A percentile compares a stretch with the other conserved stretches of the same genome.
These are phyloP conservation scores for Fremontodendron californicum DNA, from an alignment of 345 rosid genomes.

Conservation along the genomic window DNA sequence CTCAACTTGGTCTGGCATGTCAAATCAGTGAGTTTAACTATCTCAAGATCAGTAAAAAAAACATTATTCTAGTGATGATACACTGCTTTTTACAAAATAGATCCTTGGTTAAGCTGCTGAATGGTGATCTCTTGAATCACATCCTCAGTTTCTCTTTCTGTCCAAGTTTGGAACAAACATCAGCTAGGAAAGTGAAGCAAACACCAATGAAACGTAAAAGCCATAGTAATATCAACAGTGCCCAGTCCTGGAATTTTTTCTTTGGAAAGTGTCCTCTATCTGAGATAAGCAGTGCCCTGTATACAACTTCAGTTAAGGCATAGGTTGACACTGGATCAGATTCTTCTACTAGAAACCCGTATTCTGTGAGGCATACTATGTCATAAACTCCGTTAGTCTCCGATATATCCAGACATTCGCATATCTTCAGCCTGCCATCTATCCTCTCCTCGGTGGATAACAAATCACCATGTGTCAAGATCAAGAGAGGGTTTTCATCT, in stretches of 20 bases:
- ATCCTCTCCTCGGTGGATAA: conserved; percentile 43
- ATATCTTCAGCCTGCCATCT: conserved; percentile 45
- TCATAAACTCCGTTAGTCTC: conserved; percentile 46
- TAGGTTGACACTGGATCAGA: conserved; percentile 49
- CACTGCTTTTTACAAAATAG: not conserved
- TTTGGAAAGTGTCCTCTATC: conserved; percentile 45
- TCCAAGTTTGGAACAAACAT: conserved; percentile 42
- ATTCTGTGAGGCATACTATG: conserved; percentile 51
- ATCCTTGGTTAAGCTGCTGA: not conserved
- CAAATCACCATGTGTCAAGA: conserved; percentile 58
- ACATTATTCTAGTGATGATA: not conserved
- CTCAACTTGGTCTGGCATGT: not conserved
- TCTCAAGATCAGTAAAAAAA: not conserved
- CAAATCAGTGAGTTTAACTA: not conserved
- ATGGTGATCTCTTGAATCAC: not conserved
- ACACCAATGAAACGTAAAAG: conserved; percentile 35
- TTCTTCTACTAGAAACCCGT: conserved; percentile 51
- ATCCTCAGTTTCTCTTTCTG: conserved; percentile 14
- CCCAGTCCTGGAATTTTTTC: conserved; percentile 35
- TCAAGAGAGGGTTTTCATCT: conserved; percentile 54
- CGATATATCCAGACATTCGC: conserved; percentile 34
- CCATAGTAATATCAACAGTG: conserved; percentile 26
- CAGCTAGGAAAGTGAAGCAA: conserved; percentile 38
- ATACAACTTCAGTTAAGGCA: conserved; percentile 38
- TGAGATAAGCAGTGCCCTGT: conserved; percentile 51